These are phyloP conservation scores for Tympanopsis confertula DNA, from an alignment of 2,329 filamentous ascomycete species.

Conservation along the genomic window DNA sequence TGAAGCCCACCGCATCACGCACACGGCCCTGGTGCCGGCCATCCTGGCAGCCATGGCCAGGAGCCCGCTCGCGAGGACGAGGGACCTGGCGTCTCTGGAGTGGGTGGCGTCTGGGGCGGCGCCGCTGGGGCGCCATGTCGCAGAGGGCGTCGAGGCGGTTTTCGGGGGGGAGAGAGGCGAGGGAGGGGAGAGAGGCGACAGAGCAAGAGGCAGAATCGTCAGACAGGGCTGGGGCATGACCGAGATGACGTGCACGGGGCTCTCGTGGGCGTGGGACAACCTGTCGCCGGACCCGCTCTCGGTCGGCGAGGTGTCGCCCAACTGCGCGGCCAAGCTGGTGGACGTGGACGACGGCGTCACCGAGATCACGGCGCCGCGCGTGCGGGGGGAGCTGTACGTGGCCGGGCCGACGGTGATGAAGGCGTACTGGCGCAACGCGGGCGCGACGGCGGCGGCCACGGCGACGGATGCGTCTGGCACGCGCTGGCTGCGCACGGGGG, in stretches of 20 bases:
- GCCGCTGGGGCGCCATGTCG: constrained; percentile 46
- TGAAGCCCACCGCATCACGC: constrained; percentile 56
- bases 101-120: constrained; percentile 55
- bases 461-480: constrained; percentile 22
- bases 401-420: constrained; percentile 62
- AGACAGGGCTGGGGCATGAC: constrained; percentile 83
- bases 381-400: constrained; percentile 64
- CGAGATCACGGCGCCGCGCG: constrained; percentile 34
- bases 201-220: constrained; percentile 11
- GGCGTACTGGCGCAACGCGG: constrained; percentile 61
- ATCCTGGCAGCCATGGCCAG: constrained; percentile 62
- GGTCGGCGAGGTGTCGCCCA: constrained; percentile 61
- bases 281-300: constrained; percentile 11
- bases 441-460: not conserved
- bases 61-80: constrained; percentile 44
- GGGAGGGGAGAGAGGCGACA: constrained; percentile 9
- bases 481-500: constrained; percentile 65
- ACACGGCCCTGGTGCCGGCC: constrained; percentile 59
- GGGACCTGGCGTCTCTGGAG: constrained; percentile 57
- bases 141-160: constrained; percentile 43
- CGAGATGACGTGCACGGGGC: constrained; percentile 57
- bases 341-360: constrained; percentile 36
- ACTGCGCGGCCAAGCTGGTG: constrained; percentile 58
- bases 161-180: constrained; percentile 22
- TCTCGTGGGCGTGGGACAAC: not conserved